A percentile compares a stretch with the other conserved stretches of the same genome.
Evolutionary conservation across 2,329 filamentous ascomycete genomes (phyloP).

Genomic region (Fusarium lateritium): DNA sequence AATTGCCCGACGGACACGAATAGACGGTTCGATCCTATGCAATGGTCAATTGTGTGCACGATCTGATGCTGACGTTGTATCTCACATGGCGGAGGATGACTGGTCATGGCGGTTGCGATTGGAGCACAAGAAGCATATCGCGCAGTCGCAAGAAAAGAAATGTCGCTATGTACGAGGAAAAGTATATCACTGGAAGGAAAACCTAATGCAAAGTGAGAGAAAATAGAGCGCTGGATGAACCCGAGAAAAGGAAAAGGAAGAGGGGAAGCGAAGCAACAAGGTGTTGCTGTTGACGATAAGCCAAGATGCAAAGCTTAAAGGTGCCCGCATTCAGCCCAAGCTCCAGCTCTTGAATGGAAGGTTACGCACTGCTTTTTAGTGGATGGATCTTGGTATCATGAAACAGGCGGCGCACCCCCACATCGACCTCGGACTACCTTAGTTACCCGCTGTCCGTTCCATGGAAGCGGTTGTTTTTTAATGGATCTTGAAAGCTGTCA

Average conservation of each 20-base stretch:
- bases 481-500: too few species aligned
- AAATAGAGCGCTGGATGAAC: constrained; percentile 8
- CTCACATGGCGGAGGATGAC: constrained; percentile 45
- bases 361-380: neutral
- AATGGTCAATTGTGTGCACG: neutral
- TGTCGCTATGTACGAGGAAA: constrained; percentile 4
- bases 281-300: constrained; percentile 30
- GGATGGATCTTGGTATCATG: constrained; percentile 22
- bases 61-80: neutral
- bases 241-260: constrained; percentile 14
- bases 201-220: neutral
- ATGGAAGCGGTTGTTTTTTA: too few species aligned
- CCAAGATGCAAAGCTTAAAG: constrained; percentile 36
- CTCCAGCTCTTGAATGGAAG: constrained; percentile 4
- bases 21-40: constrained; percentile 80
- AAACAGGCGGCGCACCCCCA: constrained; percentile 36
- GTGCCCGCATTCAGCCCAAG: constrained; percentile 19
- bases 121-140: constrained; percentile 41
- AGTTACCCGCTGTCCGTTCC: neutral
- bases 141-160: constrained; percentile 24
- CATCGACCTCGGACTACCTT: neutral
- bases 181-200: neutral
- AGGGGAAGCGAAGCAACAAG: constrained; percentile 20
- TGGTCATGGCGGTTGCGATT: constrained; percentile 47
- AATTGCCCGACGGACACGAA: constrained; percentile 86